These are phyloP conservation scores for Fusarium sp. DNA, from an alignment of 2,329 filamentous ascomycete genomes.

Conservation along the genomic window DNA sequence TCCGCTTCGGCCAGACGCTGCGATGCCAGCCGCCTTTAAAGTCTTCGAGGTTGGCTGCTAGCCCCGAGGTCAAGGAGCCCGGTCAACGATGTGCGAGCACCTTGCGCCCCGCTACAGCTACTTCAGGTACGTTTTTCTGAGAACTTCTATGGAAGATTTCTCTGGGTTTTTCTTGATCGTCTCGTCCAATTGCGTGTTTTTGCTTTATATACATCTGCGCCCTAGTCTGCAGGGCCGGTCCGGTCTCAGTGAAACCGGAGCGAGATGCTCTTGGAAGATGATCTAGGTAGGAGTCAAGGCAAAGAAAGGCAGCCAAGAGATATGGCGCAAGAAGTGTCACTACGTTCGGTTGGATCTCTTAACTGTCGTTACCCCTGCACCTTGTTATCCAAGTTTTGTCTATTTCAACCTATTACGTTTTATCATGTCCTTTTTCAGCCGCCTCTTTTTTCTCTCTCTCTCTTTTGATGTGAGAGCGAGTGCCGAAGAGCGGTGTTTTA, in stretches of 20 bases:
- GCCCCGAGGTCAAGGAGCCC: slow-evolving; percentile 2
- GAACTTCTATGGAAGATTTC: slow-evolving; percentile 27
- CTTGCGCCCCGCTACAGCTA: slow-evolving; percentile 15
- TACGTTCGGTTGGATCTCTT: slow-evolving; percentile 38
- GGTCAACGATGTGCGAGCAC: slow-evolving; percentile 34
- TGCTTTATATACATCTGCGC: slow-evolving; percentile 2
- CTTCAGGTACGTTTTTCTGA: slow-evolving; percentile 38
- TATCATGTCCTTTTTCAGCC: slow-evolving; percentile 16
- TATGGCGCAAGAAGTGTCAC: slow-evolving; percentile 12
- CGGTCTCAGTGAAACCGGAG: slow-evolving; percentile 37
- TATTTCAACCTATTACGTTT: slow-evolving; percentile 9
- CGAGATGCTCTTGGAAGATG: slow-evolving; percentile 19
- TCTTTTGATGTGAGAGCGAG: slow-evolving; percentile 8
- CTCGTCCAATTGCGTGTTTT: slow-evolving; percentile 19
- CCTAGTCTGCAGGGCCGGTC: slow-evolving; percentile 41
- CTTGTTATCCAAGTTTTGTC: slow-evolving; percentile 15
- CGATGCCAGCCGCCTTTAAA: slow-evolving; percentile 22
- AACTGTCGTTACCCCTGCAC: slow-evolving; percentile 1
- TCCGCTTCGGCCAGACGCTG: slow-evolving; percentile 29
- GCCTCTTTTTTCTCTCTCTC: not conserved
- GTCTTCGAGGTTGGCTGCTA: slow-evolving; percentile 6
- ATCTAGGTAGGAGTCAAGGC: not conserved
- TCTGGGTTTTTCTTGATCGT: slow-evolving; percentile 7
- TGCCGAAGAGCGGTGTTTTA: slow-evolving; percentile 22
- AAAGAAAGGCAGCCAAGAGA: slow-evolving; percentile 15